Evolutionary conservation across 2,329 filamentous ascomycete genomes (phyloP), one percentile per base, ranked within the genome.

Genomic region (Camillea tinctor): DNA sequence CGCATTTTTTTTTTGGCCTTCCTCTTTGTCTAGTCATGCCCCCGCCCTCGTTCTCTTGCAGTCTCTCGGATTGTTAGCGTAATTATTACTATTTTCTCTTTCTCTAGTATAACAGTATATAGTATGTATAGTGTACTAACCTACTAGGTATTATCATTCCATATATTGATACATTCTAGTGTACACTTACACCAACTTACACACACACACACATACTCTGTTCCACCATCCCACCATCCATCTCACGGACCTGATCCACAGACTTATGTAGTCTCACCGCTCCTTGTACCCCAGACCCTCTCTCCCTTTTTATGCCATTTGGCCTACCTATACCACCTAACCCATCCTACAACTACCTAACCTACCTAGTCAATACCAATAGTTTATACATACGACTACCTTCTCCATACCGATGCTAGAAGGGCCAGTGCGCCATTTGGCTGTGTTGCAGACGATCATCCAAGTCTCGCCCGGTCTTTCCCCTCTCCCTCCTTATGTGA

Each of bases 401-500:
- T 26, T 9, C 26, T n/a, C 36, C 36, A n/a, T 44, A n/a, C 15
- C 2, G 36, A 44, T 44, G 36, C 36, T 44, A 44, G 11, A 44
- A 44, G 36, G 36, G 26, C 64, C 58, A 61, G 64, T 58, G 60
- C 64, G 59, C 63, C 55, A 58, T 60, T 60, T 64, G 55, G 56
- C 55, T 62, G 30, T 62, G 60, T 60, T 61, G 59, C 60, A 65
- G 61, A 61, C 59, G 66, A 70, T 69, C 65, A 52, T 64, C 65
- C 62, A 65, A 65, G 67, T 67, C 67, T 68, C 66, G 64, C 64
- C 68, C 64, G 65, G 66, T 63, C 66, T 65, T 68, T 66, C 58
- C 64, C 56, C 58, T 64, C 61, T 61, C 64, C 60, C 58, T 59
- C 60, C 64, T 40, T 52, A 56, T 52, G 56, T 57, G 56, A 56